Base-by-base conservation (phyloP, 345 rosid genomes). In the Cochlearia excelsa region DNA sequence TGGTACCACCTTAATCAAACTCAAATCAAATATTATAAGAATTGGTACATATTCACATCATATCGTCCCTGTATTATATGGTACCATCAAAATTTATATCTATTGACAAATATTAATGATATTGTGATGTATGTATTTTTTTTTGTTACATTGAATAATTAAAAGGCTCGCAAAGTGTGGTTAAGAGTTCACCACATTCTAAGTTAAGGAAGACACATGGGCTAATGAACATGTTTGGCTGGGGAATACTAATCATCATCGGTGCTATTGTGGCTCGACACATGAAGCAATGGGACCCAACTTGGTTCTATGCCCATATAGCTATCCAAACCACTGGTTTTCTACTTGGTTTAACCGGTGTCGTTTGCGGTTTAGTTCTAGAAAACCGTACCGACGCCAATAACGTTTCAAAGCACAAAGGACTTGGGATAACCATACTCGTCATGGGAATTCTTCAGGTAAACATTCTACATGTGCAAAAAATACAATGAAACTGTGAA, bases 381-480 rank as follows among this genome's bases (percentile, higher is more conserved):
- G 74, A 88, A 72, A 47, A 75, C 49, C 78, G 82, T 1, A 68
- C 81, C 4, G 3, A 30, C 1, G 62, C 62, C 10, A 34, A 65
- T 46, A 41, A 77, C 52, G 86, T 92, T 31, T 63, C 87, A 11
- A 73, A 75, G 4, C 97, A 86, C 75, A 85, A 79, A 65, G 78
- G 59, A 8, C 70, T 88, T 31, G 97, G 95, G 4, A 70, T 86
- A 65, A 68, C 81, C 71, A 73, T 92, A 46, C 90, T 88, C 8
- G 90, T 75, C 45, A 79, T 92, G 35, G 95, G 87, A n/a, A 74
- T 82, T 70, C 87, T 92, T 39, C 95, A 92, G 89, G 91, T 80
- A 6, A 30, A 51, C 57, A 9, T 30, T 31, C 35, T 7, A 30
- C 9, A 16, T 16, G 23, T 16, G 23, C 0, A 16, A 16, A 31